Conservation (phyloP, 352 stramenopile genomes). For the Pythium scleroteichum region DNA sequence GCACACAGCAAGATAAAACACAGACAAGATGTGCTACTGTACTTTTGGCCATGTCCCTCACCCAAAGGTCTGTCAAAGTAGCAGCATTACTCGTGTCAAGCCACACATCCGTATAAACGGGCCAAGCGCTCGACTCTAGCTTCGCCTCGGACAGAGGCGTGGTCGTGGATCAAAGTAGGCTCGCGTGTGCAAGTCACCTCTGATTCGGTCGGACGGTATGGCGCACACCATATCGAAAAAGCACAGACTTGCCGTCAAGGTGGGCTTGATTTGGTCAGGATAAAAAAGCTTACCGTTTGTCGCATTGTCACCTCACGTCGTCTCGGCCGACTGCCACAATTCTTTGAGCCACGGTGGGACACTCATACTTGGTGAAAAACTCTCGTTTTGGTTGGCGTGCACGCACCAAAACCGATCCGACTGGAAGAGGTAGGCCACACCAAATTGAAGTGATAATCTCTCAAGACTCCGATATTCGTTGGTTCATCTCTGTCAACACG, state of each 20-base stretch:
- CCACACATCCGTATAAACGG: no score
- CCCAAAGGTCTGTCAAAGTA: no score
- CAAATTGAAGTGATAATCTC: not conserved
- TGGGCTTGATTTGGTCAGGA: not conserved
- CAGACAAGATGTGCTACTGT: no score
- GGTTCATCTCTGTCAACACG: not conserved
- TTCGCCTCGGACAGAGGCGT: no score
- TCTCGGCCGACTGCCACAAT: not conserved
- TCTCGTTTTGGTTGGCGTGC: not conserved
- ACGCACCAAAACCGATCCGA: not conserved
- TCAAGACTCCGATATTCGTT: no score
- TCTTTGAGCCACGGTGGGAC: not conserved
- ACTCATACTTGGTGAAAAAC: not conserved
- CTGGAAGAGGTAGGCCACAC: not conserved
- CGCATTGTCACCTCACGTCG: not conserved
- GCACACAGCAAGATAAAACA: no score
- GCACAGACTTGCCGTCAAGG: not conserved
- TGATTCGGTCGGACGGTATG: no score
- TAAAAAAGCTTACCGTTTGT: conserved; percentile 2
- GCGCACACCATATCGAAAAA: not conserved
- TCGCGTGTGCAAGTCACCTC: no score
- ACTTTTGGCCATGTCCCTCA: no score
- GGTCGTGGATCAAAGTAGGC: no score
- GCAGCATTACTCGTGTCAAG: no score
- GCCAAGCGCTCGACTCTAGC: no score